Evolutionary conservation across 2,329 filamentous ascomycete genomes (phyloP).

Genomic region (Tolypocladium album): DNA sequence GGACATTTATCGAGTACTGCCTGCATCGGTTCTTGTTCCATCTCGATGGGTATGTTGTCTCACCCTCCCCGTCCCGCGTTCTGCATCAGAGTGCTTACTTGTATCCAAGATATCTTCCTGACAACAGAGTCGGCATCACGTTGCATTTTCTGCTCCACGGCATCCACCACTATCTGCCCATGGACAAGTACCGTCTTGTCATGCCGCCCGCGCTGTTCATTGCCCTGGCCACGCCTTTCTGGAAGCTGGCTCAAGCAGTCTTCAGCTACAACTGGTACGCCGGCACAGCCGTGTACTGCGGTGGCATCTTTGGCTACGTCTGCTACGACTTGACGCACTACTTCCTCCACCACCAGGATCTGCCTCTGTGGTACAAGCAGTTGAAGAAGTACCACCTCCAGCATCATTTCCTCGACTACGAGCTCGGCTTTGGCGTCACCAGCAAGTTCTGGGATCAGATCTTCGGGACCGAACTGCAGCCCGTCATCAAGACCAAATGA

Average conservation of each 20-base stretch:
- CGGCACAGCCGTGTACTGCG: slow-evolving; percentile 69
- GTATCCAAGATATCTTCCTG: slow-evolving; percentile 67
- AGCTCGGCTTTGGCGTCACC: slow-evolving; percentile 94
- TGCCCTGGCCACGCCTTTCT: slow-evolving; percentile 78
- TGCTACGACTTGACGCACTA: slow-evolving; percentile 98
- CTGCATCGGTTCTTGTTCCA: slow-evolving; percentile 91
- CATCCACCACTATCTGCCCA: slow-evolving; percentile 97
- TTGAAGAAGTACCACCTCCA: slow-evolving; percentile 97
- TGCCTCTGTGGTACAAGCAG: slow-evolving; percentile 79
- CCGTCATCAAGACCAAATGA: slow-evolving; percentile 23
- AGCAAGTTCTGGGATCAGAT: slow-evolving; percentile 91
- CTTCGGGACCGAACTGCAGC: slow-evolving; percentile 73
- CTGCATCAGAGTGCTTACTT: slow-evolving; percentile 16
- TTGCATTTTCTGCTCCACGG: slow-evolving; percentile 90
- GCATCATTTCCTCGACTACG: slow-evolving; percentile 96
- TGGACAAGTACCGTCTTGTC: slow-evolving; percentile 94
- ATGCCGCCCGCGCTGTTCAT: slow-evolving; percentile 92
- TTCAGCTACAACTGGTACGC: slow-evolving; percentile 81
- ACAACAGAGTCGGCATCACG: slow-evolving; percentile 80
- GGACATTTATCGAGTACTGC: slow-evolving; percentile 83
- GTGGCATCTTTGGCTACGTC: slow-evolving; percentile 89
- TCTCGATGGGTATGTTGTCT: slow-evolving; percentile 64
- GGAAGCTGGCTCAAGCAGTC: slow-evolving; percentile 73
- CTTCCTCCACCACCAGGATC: slow-evolving; percentile 91
- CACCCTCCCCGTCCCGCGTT: background rate